These are phyloP conservation scores for Ananas comosus DNA, from an alignment of 176 grass and related monocot genomes.

Conservation along the genomic window DNA sequence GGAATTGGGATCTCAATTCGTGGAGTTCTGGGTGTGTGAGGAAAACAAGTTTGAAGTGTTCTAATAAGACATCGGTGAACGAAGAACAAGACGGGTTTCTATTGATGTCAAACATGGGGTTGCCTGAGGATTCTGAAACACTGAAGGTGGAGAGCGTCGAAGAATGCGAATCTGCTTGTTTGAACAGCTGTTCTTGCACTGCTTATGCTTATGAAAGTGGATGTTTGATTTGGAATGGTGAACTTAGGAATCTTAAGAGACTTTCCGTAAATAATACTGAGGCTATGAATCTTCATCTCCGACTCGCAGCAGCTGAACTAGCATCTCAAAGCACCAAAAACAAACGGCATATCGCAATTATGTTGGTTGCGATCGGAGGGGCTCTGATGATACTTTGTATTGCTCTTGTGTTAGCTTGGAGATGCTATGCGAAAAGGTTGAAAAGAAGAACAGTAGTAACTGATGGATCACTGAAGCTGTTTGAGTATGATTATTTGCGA, in stretches of 20 bases:
- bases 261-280: not conserved
- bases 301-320: not conserved
- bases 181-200: constrained; percentile 1
- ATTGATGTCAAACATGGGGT: not conserved
- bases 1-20: constrained; percentile 19
- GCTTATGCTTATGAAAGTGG: not conserved
- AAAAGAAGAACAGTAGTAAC: not conserved
- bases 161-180: not conserved
- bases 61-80: no score
- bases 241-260: not conserved
- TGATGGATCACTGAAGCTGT: not conserved
- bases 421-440: not conserved
- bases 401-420: not conserved
- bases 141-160: not conserved
- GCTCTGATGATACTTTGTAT: not conserved
- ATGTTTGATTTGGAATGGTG: not conserved
- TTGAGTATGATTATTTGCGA: not conserved
- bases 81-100: not conserved
- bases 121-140: not conserved
- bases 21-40: constrained; percentile 30
- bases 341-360: no score
- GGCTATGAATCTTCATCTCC: not conserved
- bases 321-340: no score
- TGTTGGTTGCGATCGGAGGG: not conserved
- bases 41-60: not conserved